Percentiles rank a stretch among this genome's conserved stretches.
phyloP scores from a whole-genome alignment of 331 rosid species.

The Phaseolus coccineus region DNA sequence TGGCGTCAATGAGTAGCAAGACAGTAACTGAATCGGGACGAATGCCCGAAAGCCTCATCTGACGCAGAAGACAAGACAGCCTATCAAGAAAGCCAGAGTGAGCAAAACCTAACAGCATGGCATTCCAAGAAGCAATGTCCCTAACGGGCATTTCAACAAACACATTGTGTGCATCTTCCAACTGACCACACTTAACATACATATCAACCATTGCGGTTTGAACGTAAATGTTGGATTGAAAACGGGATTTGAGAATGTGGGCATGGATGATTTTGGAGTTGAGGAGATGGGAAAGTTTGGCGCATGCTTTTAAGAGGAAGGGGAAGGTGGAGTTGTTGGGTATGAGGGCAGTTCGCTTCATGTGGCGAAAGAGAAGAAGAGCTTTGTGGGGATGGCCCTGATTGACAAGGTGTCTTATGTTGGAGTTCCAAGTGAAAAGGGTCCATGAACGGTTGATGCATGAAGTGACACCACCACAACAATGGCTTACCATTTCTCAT shows the following conservation, averaged over 20 bases:
- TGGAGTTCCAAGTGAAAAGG: constrained; percentile 49
- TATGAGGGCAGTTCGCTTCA: constrained; percentile 51
- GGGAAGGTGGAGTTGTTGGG: constrained; percentile 59
- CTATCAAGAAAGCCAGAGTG: constrained; percentile 47
- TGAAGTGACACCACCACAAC: constrained; percentile 7
- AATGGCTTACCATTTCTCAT: constrained; percentile 49
- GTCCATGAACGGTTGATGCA: constrained; percentile 37
- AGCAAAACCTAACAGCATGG: constrained; percentile 64
- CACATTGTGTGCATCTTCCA: constrained; percentile 48
- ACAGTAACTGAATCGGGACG: constrained; percentile 58
- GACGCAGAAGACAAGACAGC: constrained; percentile 42
- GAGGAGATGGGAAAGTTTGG: constrained; percentile 45
- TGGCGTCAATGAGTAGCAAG: constrained; percentile 52
- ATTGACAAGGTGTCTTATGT: constrained; percentile 53
- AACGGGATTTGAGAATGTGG: constrained; percentile 54
- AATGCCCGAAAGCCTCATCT: constrained; percentile 59
- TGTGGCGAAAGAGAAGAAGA: constrained; percentile 49
- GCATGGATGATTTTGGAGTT: constrained; percentile 54
- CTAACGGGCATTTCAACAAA: constrained; percentile 56
- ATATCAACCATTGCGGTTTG: constrained; percentile 56
- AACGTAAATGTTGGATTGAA: constrained; percentile 47
- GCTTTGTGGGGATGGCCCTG: constrained; percentile 46
- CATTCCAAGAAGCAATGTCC: constrained; percentile 64
- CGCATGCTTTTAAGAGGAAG: constrained; percentile 57
- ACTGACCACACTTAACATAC: constrained; percentile 51